Evolutionary conservation across 176 grass and related monocot species (phyloP).

Genomic region (Carex pumila): DNA sequence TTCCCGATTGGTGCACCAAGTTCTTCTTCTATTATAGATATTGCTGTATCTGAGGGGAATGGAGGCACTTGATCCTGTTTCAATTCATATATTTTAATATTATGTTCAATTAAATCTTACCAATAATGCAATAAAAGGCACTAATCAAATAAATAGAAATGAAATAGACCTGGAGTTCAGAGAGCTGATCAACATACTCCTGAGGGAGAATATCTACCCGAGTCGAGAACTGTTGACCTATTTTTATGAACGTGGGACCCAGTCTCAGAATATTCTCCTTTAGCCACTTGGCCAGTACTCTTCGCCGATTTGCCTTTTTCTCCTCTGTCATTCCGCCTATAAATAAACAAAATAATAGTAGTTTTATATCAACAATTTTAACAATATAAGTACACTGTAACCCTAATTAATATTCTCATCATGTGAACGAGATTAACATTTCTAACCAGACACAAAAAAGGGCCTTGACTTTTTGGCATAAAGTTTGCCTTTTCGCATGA

Average conservation of each 20-base stretch:
- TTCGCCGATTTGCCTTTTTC: conserved; percentile 66
- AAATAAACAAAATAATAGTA: neutral
- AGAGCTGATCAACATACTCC: conserved; percentile 94
- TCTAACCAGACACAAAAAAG: neutral
- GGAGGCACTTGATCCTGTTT: conserved; percentile 94
- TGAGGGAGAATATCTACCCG: conserved; percentile 98
- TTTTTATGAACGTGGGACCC: conserved; percentile 98
- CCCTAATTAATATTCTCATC: too few species aligned
- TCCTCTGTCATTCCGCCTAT: conserved; percentile 83
- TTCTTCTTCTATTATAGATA: conserved; percentile 93
- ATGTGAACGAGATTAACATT: neutral
- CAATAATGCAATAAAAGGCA: neutral
- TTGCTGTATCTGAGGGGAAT: conserved; percentile 74
- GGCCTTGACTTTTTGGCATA: neutral
- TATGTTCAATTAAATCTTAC: neutral
- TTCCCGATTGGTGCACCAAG: conserved; percentile 55
- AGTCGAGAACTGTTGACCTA: conserved; percentile 96
- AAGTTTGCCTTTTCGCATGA: neutral
- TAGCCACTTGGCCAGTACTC: conserved; percentile 83
- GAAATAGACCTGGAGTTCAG: conserved; percentile 79
- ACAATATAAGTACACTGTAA: neutral
- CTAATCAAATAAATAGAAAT: neutral
- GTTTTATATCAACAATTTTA: neutral
- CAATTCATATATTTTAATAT: neutral
- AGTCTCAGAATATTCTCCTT: conserved; percentile 97